Evolutionary conservation across 225 moss, liverwort and hornwort genomes (phyloP).

Genomic region (Pleurozium schreberi): DNA sequence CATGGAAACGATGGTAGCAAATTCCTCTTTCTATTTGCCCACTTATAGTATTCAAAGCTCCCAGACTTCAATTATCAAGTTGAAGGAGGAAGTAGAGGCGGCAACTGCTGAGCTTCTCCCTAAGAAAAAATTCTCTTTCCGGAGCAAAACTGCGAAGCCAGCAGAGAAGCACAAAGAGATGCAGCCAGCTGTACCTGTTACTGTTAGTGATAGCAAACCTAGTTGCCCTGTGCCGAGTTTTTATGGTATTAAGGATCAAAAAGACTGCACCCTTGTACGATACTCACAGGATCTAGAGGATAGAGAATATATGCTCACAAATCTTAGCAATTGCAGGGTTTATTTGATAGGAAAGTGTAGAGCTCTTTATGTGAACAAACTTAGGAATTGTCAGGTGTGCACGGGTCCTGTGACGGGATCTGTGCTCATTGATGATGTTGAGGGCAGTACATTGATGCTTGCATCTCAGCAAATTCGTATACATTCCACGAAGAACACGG

Average conservation of each 20-base stretch:
- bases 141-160: slow-evolving; percentile 35
- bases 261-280: slow-evolving; percentile 47
- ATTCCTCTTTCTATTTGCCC: slow-evolving; percentile 70
- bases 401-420: slow-evolving; percentile 81
- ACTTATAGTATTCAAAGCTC: slow-evolving; percentile 72
- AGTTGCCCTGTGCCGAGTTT: slow-evolving; percentile 13
- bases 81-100: slow-evolving; percentile 61
- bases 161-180: slow-evolving; percentile 7
- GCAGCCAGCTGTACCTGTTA: background rate
- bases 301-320: slow-evolving; percentile 62
- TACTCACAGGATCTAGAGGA: slow-evolving; percentile 52
- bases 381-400: slow-evolving; percentile 66
- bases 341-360: slow-evolving; percentile 66
- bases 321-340: slow-evolving; percentile 71
- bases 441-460: slow-evolving; percentile 65
- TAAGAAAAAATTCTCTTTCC: slow-evolving; percentile 82
- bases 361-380: slow-evolving; percentile 56
- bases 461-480: slow-evolving; percentile 98
- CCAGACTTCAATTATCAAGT: slow-evolving; percentile 49
- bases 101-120: slow-evolving; percentile 59
- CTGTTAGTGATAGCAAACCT: background rate
- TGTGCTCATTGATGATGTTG: slow-evolving; percentile 75
- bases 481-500: slow-evolving; percentile 73
- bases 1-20: slow-evolving; percentile 61
- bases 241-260: slow-evolving; percentile 53